phyloP scores from a whole-genome alignment of 164 flowering plant genomes.

The Amborella trichopoda region DNA sequence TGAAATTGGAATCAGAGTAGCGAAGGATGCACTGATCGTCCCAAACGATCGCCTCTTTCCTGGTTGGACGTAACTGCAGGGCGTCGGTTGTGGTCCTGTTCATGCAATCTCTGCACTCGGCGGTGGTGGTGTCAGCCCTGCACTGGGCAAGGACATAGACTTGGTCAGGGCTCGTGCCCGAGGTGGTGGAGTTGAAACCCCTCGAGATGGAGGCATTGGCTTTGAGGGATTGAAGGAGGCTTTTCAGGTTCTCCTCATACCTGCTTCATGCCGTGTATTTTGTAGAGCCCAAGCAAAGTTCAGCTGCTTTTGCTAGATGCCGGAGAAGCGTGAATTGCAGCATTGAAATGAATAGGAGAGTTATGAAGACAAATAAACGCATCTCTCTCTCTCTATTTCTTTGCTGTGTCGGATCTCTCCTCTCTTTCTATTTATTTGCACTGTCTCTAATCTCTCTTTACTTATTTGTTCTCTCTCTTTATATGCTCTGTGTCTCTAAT shows the following conservation, averaged over 20 bases:
- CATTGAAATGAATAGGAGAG: too few relatives aligned
- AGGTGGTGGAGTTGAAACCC: constrained; percentile 1
- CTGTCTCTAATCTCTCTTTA: too few relatives aligned
- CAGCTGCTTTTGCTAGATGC: too few relatives aligned
- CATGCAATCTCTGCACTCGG: constrained; percentile 11
- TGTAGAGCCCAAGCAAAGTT: too few relatives aligned
- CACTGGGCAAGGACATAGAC: constrained; percentile 8
- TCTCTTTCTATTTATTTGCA: too few relatives aligned
- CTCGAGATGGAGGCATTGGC: neutral
- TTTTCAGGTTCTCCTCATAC: neutral
- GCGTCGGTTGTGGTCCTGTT: constrained; percentile 6
- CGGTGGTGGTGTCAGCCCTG: neutral
- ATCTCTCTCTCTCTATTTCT: too few relatives aligned
- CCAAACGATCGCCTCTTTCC: constrained; percentile 20
- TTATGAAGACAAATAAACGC: too few relatives aligned
- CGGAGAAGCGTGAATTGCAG: too few relatives aligned
- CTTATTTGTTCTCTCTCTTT: too few relatives aligned
- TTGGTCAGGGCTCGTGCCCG: neutral
- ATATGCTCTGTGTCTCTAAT: too few relatives aligned
- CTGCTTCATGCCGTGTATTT: too few relatives aligned
- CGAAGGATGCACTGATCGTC: constrained; percentile 23
- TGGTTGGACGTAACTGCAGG: constrained; percentile 8
- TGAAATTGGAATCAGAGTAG: constrained; percentile 13
- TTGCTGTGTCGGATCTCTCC: too few relatives aligned
- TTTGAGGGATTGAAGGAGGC: neutral